Conservation (phyloP, 78 protist genomes). For the Dictyostelium firmibasis region DNA sequence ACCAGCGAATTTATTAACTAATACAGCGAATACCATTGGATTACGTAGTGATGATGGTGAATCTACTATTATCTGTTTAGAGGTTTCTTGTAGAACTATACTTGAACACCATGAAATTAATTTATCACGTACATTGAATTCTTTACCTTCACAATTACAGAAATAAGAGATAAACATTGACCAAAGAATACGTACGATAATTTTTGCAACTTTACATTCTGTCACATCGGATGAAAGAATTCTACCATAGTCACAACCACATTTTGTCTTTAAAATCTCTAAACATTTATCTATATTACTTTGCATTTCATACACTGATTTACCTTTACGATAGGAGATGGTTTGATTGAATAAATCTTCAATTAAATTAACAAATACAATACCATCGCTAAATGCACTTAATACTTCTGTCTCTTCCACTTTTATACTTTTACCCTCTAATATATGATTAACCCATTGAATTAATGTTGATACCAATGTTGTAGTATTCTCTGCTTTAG, state of each 20-base stretch:
- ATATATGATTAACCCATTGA: slow-evolving; percentile 20
- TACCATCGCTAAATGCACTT: slow-evolving; percentile 43
- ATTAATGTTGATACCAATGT: neutral
- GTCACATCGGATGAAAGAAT: slow-evolving; percentile 11
- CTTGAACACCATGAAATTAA: slow-evolving; percentile 29
- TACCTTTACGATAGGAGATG: slow-evolving; percentile 46
- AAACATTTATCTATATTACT: slow-evolving; percentile 28
- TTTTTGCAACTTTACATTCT: slow-evolving; percentile 38
- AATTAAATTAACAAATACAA: slow-evolving; percentile 30
- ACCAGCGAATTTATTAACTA: neutral
- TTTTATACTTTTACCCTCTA: neutral
- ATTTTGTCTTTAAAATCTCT: neutral
- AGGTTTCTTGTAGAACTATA: neutral
- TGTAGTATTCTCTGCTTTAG: slow-evolving; percentile 8
- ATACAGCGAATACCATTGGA: slow-evolving; percentile 60
- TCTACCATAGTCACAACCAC: slow-evolving; percentile 55
- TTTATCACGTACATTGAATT: slow-evolving; percentile 22
- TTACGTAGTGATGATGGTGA: slow-evolving; percentile 18
- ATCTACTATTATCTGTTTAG: neutral
- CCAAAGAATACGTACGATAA: slow-evolving; percentile 13
- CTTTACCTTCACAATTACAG: slow-evolving; percentile 50
- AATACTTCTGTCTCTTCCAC: neutral
- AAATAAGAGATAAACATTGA: slow-evolving; percentile 32
- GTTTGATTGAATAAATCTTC: slow-evolving; percentile 28
- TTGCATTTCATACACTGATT: slow-evolving; percentile 54